Conservation (phyloP, 2,329 filamentous ascomycete species). For the Ceratocystis harringtonii region DNA sequence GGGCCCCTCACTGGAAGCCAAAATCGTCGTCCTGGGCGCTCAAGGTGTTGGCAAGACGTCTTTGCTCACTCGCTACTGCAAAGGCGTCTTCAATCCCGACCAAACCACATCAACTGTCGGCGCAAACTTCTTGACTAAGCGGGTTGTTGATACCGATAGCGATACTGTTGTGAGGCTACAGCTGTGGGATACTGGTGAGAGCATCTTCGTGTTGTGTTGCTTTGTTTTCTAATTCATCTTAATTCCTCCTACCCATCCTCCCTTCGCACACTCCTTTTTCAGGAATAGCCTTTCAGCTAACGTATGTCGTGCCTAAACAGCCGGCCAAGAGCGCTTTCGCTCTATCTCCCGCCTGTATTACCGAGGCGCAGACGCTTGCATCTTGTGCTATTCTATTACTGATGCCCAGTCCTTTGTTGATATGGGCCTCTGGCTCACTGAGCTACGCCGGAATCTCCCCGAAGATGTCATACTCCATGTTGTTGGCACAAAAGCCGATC, state of each 20-base stretch:
- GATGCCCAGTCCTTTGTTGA: constrained; percentile 72
- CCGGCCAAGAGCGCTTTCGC: constrained; percentile 88
- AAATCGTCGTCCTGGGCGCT: constrained; percentile 65
- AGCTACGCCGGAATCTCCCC: constrained; percentile 65
- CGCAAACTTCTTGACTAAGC: constrained; percentile 66
- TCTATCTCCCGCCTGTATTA: constrained; percentile 94
- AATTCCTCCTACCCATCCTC: constrained; percentile 1
- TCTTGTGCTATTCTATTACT: constrained; percentile 90
- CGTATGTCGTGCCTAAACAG: constrained; percentile 23
- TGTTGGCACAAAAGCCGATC: constrained; percentile 87
- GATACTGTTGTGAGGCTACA: constrained; percentile 81
- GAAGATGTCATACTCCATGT: constrained; percentile 76
- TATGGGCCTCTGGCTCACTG: constrained; percentile 82
- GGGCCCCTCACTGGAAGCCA: constrained; percentile 57
- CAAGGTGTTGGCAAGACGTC: constrained; percentile 71
- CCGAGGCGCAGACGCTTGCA: constrained; percentile 82
- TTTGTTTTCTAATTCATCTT: constrained; percentile 4
- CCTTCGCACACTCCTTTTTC: constrained; percentile 14
- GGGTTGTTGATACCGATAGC: constrained; percentile 66
- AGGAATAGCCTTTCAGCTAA: not conserved
- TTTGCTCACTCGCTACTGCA: constrained; percentile 61
- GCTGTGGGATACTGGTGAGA: constrained; percentile 76
- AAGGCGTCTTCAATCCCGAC: constrained; percentile 53
- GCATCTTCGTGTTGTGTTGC: constrained; percentile 10
- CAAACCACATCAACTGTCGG: constrained; percentile 57